Evolutionary conservation across 306 rosid species (phyloP).

Genomic region (Rosa persica): DNA sequence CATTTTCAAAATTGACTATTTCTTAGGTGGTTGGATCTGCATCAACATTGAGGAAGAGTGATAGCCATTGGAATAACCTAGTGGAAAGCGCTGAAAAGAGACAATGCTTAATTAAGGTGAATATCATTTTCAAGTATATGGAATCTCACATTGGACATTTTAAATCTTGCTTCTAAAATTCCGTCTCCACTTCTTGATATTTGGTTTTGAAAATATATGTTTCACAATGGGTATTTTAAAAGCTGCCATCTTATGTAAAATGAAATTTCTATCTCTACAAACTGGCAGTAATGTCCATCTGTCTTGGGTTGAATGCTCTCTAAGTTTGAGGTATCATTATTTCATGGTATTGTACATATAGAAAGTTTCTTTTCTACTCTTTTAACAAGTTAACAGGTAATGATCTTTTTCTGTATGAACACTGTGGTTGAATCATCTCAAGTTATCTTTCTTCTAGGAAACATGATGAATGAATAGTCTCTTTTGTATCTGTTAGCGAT

Average conservation of each 20-base stretch:
- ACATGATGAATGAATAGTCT: not conserved
- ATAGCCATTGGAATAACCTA: constrained; percentile 73
- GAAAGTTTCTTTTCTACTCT: not conserved
- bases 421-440: not conserved
- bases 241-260: not conserved
- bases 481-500: not conserved
- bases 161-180: not conserved
- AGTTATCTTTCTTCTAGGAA: not conserved
- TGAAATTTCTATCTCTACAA: not conserved
- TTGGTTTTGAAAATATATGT: not conserved
- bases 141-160: not conserved
- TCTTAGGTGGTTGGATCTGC: constrained; percentile 90
- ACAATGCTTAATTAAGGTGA: constrained; percentile 57
- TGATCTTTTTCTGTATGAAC: not conserved
- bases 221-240: not conserved
- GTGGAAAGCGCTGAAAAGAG: constrained; percentile 82
- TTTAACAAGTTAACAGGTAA: not conserved
- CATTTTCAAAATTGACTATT: constrained; percentile 16
- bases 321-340: not conserved
- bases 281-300: not conserved
- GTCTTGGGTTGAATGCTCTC: not conserved
- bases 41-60: constrained; percentile 61
- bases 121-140: constrained; percentile 3
- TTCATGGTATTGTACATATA: not conserved
- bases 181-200: not conserved